Conservation (phyloP, 768 basidiomycete genomes). For the Multifurca ochricompacta region DNA sequence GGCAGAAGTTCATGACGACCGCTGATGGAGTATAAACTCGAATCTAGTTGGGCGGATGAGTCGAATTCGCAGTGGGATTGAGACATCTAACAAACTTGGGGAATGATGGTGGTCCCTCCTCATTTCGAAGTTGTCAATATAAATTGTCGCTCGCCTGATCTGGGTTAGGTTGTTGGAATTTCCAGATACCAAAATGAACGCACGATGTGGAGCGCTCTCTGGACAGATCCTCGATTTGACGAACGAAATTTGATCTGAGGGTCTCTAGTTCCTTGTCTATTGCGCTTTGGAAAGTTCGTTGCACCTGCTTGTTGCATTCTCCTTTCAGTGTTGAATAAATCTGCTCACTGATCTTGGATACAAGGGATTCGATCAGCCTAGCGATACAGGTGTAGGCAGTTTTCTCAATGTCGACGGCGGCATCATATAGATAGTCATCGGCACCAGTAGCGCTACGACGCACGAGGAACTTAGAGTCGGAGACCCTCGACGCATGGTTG, state of each 20-base stretch:
- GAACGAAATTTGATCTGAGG: constrained; percentile 3
- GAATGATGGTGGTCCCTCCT: constrained; percentile 2
- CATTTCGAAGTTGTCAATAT: background rate
- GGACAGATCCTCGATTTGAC: background rate
- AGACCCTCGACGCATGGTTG: background rate
- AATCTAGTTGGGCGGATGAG: background rate
- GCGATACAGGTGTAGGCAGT: constrained; percentile 4
- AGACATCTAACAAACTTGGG: background rate
- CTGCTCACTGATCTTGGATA: background rate
- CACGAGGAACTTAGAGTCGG: constrained; percentile 14
- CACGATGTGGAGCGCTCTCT: constrained; percentile 9
- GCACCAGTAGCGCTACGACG: background rate
- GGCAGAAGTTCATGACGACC: constrained; percentile 4
- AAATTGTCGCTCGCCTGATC: background rate
- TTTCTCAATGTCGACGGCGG: background rate
- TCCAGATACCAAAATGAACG: background rate
- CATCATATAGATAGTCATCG: background rate
- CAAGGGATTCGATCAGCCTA: background rate
- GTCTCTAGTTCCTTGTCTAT: background rate
- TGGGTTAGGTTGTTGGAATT: background rate
- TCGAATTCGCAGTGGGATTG: background rate
- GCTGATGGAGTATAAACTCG: constrained; percentile 8
- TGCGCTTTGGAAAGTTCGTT: background rate
- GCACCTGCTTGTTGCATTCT: constrained; percentile 4
- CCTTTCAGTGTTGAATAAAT: constrained; percentile 8